These are phyloP conservation scores for Trichoderma aggressivum DNA, from an alignment of 2,329 filamentous ascomycete species.

Conservation along the genomic window DNA sequence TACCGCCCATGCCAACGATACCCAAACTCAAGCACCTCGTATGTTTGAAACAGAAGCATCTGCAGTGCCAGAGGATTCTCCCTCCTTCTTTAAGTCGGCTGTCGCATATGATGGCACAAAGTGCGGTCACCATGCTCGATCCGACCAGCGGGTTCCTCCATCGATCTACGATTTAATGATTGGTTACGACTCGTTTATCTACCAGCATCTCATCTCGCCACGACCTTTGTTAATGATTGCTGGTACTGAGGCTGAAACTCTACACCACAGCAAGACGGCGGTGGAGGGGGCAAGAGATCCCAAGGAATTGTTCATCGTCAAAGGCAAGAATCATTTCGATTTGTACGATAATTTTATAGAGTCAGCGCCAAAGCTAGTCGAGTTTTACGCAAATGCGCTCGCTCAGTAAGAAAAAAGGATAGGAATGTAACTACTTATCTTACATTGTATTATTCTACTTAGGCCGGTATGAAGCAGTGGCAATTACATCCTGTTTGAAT, in stretches of 20 bases:
- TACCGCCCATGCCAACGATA: not conserved
- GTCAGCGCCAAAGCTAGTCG: not conserved
- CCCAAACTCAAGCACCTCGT: not conserved
- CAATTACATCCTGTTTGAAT: not conserved
- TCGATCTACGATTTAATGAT: slow-evolving; percentile 16
- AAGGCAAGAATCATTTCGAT: slow-evolving; percentile 21
- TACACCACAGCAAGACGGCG: slow-evolving; percentile 10
- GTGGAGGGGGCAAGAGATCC: slow-evolving; percentile 16
- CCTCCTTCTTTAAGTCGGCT: not conserved
- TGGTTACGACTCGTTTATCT: slow-evolving; percentile 17
- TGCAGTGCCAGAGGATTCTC: not conserved
- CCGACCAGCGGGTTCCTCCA: slow-evolving; percentile 1
- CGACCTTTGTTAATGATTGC: slow-evolving; percentile 22
- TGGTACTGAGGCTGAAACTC: slow-evolving; percentile 18
- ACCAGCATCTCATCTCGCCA: slow-evolving; percentile 18
- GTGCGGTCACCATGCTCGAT: slow-evolving; percentile 19
- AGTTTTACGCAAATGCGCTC: not conserved
- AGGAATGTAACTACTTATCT: not conserved
- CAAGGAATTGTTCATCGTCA: slow-evolving; percentile 20
- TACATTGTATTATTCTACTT: not conserved
- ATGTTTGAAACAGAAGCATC: slow-evolving; percentile 3
- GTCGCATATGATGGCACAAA: slow-evolving; percentile 21
- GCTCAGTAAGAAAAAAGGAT: not conserved
- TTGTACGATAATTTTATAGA: slow-evolving; percentile 17
- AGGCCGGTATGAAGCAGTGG: not conserved